Evolutionary conservation across 805 yeast species (phyloP).

Genomic region (Starmera quercuum): DNA sequence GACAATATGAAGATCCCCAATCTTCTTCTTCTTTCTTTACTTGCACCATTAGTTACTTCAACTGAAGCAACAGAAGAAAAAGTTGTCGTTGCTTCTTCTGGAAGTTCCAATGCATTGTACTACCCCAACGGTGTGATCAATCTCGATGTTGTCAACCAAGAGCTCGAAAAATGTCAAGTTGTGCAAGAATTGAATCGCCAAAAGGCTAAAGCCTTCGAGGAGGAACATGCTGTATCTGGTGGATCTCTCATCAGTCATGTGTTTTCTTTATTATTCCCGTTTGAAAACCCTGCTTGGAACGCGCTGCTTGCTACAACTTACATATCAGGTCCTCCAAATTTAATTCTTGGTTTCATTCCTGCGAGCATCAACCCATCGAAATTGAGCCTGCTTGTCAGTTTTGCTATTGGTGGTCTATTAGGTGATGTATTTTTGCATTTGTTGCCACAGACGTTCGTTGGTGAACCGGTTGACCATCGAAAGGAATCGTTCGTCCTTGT

Average conservation of each 20-base stretch:
- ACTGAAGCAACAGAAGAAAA: too few species aligned
- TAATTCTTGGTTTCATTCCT: constrained; percentile 49
- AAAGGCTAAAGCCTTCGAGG: constrained; percentile 15
- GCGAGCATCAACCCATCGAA: constrained; percentile 43
- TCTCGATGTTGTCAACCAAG: constrained; percentile 24
- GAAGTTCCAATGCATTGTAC: constrained; percentile 11
- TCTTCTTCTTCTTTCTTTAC: too few species aligned
- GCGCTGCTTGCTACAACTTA: constrained; percentile 56
- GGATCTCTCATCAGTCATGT: constrained; percentile 27
- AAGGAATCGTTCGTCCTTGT: constrained; percentile 38
- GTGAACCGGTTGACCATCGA: constrained; percentile 36
- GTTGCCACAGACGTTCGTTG: constrained; percentile 59
- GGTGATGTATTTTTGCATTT: constrained; percentile 72
- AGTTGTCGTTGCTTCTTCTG: too few species aligned
- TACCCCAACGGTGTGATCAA: constrained; percentile 37
- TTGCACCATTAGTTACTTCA: too few species aligned
- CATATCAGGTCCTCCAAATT: constrained; percentile 59
- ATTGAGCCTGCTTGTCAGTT: constrained; percentile 50
- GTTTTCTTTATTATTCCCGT: constrained; percentile 38
- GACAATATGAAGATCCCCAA: too few species aligned
- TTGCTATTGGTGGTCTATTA: constrained; percentile 69
- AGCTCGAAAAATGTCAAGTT: constrained; percentile 28
- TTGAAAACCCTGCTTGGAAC: constrained; percentile 51
- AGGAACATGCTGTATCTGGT: constrained; percentile 7
- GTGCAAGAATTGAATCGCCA: constrained; percentile 30